A percentile compares a stretch with the other conserved stretches of the same genome.
These are phyloP conservation scores for Boletellus emodensis DNA, from an alignment of 768 basidiomycete species.

Conservation along the genomic window DNA sequence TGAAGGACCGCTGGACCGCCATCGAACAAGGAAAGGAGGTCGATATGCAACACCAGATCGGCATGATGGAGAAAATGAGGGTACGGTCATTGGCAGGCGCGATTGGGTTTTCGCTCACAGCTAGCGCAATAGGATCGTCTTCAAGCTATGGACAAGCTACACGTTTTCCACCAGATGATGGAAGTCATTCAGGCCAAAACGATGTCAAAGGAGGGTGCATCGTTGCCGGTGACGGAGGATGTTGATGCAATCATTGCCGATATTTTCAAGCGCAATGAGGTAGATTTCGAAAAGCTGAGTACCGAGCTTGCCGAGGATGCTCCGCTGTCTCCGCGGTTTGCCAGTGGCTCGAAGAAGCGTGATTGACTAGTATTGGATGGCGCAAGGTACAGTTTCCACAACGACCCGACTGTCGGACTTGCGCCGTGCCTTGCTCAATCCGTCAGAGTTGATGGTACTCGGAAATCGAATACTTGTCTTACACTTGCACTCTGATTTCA, in stretches of 20 bases:
- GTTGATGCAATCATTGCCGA: slow-evolving; percentile 30
- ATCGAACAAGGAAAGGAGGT: slow-evolving; percentile 27
- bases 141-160: slow-evolving; percentile 26
- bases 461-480: not conserved
- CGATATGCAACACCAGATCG: slow-evolving; percentile 17
- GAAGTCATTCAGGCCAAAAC: slow-evolving; percentile 32
- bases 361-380: slow-evolving; percentile 16
- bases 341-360: slow-evolving; percentile 24
- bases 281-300: slow-evolving; percentile 30
- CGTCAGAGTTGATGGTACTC: not conserved
- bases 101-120: not conserved
- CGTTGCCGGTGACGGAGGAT: slow-evolving; percentile 27
- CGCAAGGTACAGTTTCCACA: not conserved
- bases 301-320: slow-evolving; percentile 18
- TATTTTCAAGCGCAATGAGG: slow-evolving; percentile 29
- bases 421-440: not conserved
- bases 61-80: slow-evolving; percentile 30
- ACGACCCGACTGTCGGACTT: not conserved
- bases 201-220: slow-evolving; percentile 19
- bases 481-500: not conserved
- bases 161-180: slow-evolving; percentile 32
- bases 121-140: slow-evolving; percentile 21
- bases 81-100: slow-evolving; percentile 6
- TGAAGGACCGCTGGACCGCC: slow-evolving; percentile 24
- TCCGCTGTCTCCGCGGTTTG: slow-evolving; percentile 21